A percentile compares a stretch with the other conserved stretches of the same genome.
Conservation (phyloP, 768 basidiomycete genomes). For the Pulveroboletus sp. region DNA sequence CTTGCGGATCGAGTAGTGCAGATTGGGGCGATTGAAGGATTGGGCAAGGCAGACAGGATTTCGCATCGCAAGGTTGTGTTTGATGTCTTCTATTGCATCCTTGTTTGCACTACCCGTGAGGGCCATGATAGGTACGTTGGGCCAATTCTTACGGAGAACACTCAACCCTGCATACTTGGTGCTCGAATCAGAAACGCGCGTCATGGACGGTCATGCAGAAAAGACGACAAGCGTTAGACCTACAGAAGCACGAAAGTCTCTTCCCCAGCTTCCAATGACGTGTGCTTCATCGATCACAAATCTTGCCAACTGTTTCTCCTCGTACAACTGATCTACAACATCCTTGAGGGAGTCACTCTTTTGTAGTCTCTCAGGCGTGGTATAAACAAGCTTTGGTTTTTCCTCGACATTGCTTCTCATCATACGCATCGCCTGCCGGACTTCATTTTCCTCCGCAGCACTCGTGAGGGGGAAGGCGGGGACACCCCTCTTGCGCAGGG, state of each 20-base stretch:
- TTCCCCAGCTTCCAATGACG: constrained; percentile 91
- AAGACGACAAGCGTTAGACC: constrained; percentile 22
- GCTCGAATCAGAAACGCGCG: constrained; percentile 9
- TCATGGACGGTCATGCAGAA: not conserved
- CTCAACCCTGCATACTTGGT: constrained; percentile 65
- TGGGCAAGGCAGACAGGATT: constrained; percentile 58
- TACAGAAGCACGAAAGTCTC: constrained; percentile 85
- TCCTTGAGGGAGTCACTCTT: constrained; percentile 52
- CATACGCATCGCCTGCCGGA: constrained; percentile 38
- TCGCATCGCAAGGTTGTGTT: constrained; percentile 57
- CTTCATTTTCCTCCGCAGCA: constrained; percentile 39
- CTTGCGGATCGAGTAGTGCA: constrained; percentile 63
- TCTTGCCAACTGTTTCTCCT: constrained; percentile 58
- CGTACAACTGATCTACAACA: constrained; percentile 57
- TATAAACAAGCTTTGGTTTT: constrained; percentile 71
- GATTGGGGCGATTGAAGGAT: constrained; percentile 93
- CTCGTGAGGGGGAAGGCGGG: constrained; percentile 68
- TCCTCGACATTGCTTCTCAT: constrained; percentile 35
- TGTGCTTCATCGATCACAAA: constrained; percentile 98
- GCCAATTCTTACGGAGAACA: constrained; percentile 67
- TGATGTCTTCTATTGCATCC: constrained; percentile 74
- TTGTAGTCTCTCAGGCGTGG: constrained; percentile 87
- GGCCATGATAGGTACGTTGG: constrained; percentile 87
- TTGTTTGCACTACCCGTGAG: constrained; percentile 92
- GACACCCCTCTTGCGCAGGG: constrained; percentile 58